Evolutionary conservation across 2,329 filamentous ascomycete species (phyloP), one percentile per base, ranked within the genome.

Genomic region (Endoconidiophora polonica): DNA sequence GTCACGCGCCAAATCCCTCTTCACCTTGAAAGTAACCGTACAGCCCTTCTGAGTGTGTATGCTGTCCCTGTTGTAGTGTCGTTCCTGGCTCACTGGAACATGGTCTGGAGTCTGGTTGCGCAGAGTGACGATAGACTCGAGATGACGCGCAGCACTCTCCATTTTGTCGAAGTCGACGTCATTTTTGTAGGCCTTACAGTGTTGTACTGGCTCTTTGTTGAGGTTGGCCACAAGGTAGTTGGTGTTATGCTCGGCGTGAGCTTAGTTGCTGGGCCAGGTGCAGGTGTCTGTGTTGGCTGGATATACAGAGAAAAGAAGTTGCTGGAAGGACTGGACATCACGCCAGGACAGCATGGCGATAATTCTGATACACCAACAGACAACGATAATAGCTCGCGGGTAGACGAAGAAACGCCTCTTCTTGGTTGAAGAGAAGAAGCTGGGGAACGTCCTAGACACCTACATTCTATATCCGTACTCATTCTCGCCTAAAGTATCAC

Each of bases 201-300:
- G 3, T 54, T 74, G 29, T 75, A 74, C 58, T 75, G 72, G 71
- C 59, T 74, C 33, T 58, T 73, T 38, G 68, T 71, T 14, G 72
- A 75, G 58, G 66, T 67, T 0, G 71, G 71, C 16, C 67, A 67
- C 65, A 59, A 60, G 29, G 63, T 61, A 16, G 65, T 62, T 3
- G 54, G 62, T 6, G 63, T 60, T 3, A 64, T 61, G 48, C 44
- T 60, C 5, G 58, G 52, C 14, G 56, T 59, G 2, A 58, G 59
- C 2, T 48, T 62, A 16, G 38, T 66, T 2, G 55, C 65, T 26
- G 66, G 66, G 0, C 65, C 66, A 0, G 66, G 66, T 3, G 62
- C 64, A 0, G 66, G 65, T 9, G 58, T 61, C 5, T 66, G 63
- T 33, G 55, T 63, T 12, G 63, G 61, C 0, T 68, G 66, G 66